These are phyloP conservation scores for Penicillium atrosanguineum DNA, from an alignment of 495 filamentous ascomycete genomes.

Conservation along the genomic window DNA sequence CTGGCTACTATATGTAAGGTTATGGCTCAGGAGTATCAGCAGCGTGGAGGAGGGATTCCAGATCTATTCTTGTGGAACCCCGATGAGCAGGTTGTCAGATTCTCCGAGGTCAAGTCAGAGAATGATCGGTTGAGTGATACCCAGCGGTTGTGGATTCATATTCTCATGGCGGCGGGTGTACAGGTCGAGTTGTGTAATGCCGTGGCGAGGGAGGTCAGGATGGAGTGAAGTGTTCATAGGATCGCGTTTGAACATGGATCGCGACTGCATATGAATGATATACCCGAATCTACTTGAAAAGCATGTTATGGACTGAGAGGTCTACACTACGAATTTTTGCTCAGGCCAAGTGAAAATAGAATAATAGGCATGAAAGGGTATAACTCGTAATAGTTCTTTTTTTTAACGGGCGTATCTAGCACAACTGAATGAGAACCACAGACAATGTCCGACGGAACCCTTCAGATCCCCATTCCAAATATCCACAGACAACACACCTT, in stretches of 20 bases:
- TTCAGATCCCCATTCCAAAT: conserved; percentile 17
- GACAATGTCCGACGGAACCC: conserved; percentile 3
- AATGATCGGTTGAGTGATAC: conserved; percentile 97
- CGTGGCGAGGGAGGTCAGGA: conserved; percentile 67
- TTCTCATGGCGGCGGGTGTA: conserved; percentile 78
- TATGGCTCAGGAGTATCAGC: conserved; percentile 89
- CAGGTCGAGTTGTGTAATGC: conserved; percentile 87
- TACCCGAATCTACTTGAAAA: neutral
- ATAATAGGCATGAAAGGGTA: conserved; percentile 21
- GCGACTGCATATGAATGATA: conserved; percentile 6
- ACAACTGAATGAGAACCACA: conserved; percentile 15
- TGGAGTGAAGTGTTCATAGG: conserved; percentile 3
- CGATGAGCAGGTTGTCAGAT: conserved; percentile 63
- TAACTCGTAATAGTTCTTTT: conserved; percentile 34
- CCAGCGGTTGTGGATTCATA: conserved; percentile 95
- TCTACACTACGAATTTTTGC: conserved; percentile 1
- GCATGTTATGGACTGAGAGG: neutral
- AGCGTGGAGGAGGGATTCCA: conserved; percentile 83
- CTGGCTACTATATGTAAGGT: conserved; percentile 86
- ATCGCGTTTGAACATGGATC: conserved; percentile 9
- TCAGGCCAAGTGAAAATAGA: neutral
- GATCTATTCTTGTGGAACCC: conserved; percentile 86
- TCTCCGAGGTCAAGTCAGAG: conserved; percentile 89
- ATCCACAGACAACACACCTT: conserved; percentile 27
- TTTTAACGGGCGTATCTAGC: conserved; percentile 28